Conservation (phyloP, 768 basidiomycete genomes). For the Galerina sulciceps region DNA sequence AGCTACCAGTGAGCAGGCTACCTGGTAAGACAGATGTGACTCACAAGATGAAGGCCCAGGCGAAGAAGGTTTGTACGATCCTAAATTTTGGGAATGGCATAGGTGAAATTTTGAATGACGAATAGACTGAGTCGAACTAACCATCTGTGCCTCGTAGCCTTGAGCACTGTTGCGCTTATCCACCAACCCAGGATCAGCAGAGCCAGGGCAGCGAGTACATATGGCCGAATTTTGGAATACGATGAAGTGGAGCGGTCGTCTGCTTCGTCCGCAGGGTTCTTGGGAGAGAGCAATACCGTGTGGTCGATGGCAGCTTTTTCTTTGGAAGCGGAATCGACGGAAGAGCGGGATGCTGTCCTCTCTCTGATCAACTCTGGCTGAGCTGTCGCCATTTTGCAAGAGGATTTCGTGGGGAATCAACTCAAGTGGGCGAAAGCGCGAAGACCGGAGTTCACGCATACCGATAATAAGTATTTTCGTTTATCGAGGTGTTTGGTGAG, state of each 20-base stretch:
- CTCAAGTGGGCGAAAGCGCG: neutral
- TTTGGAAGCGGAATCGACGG: conserved; percentile 43
- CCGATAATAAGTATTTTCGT: conserved; percentile 3
- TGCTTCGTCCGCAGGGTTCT: conserved; percentile 65
- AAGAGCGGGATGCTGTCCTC: conserved; percentile 45
- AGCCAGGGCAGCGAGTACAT: conserved; percentile 54
- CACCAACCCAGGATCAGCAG: conserved; percentile 81
- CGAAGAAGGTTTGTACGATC: conserved; percentile 81
- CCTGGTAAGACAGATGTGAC: conserved; percentile 37
- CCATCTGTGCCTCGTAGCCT: conserved; percentile 79
- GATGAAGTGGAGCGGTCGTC: conserved; percentile 67
- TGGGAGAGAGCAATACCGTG: neutral
- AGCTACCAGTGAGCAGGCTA: neutral
- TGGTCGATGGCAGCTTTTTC: conserved; percentile 7
- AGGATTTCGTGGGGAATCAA: neutral
- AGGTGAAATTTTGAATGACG: conserved; percentile 7
- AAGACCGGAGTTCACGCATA: too few relatives aligned
- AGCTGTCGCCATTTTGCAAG: conserved; percentile 8
- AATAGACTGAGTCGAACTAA: conserved; percentile 39
- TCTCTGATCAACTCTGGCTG: conserved; percentile 1
- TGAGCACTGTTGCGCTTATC: conserved; percentile 74
- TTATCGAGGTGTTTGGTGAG: neutral
- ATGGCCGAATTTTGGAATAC: conserved; percentile 86
- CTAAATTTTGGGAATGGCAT: conserved; percentile 35
- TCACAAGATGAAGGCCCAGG: conserved; percentile 82